Conservation (phyloP, 495 filamentous ascomycete genomes). For the Penicillium fimorum region DNA sequence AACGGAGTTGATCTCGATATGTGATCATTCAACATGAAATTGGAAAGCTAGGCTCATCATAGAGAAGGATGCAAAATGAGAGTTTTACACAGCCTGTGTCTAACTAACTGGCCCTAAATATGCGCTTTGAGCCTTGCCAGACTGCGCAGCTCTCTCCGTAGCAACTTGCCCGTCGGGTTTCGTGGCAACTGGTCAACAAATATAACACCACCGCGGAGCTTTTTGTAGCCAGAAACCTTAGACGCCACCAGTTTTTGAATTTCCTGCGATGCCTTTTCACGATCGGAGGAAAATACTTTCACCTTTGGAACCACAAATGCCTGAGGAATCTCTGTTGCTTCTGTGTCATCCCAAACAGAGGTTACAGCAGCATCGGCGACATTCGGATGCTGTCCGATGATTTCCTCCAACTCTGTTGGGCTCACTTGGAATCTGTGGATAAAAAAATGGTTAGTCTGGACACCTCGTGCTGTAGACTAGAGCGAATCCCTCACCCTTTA, state of each 20-base stretch:
- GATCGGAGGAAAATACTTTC: slow-evolving; percentile 7
- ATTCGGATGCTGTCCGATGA: slow-evolving; percentile 23
- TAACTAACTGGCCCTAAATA: no score
- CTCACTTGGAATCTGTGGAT: slow-evolving; percentile 35
- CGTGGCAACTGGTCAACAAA: slow-evolving; percentile 74
- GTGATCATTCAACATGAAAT: no score
- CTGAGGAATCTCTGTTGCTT: slow-evolving; percentile 70
- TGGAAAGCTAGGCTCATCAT: no score
- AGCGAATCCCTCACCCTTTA: slow-evolving; percentile 24
- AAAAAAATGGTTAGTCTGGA: neutral
- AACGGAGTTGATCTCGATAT: no score
- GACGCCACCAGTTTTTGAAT: slow-evolving; percentile 53
- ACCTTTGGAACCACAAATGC: slow-evolving; percentile 64
- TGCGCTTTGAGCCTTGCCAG: no score
- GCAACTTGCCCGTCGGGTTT: slow-evolving; percentile 73
- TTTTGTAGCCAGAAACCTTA: slow-evolving; percentile 61
- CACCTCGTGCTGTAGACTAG: neutral
- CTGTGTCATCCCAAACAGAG: slow-evolving; percentile 52
- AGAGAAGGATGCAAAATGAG: no score
- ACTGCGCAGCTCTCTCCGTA: slow-evolving; percentile 28
- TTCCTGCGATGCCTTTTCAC: slow-evolving; percentile 49
- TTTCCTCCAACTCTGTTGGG: slow-evolving; percentile 32
- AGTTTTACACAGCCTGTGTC: no score
- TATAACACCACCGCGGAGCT: slow-evolving; percentile 66
- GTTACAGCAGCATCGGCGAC: slow-evolving; percentile 30